Percentiles rank a stretch among this genome's conserved stretches.
phyloP scores from a whole-genome alignment of 2,329 filamentous ascomycete genomes.

The Fusarium fujikuroi region DNA sequence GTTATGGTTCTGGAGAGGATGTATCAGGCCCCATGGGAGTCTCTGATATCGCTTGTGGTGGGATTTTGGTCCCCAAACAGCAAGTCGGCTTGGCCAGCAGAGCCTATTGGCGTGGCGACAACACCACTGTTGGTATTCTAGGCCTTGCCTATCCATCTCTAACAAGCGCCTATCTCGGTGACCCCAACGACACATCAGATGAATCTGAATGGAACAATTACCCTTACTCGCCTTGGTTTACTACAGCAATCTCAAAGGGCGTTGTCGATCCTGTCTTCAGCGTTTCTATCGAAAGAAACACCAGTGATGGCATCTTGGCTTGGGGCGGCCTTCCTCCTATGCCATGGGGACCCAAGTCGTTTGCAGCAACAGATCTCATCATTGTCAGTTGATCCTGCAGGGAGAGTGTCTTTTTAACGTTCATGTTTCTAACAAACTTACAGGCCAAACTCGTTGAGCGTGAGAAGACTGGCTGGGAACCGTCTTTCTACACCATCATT shows the following conservation, averaged over 20 bases:
- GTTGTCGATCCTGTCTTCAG: conserved; percentile 58
- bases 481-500: conserved; percentile 65
- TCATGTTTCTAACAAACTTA: neutral
- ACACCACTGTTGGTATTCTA: conserved; percentile 61
- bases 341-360: conserved; percentile 44
- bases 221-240: conserved; percentile 61
- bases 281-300: conserved; percentile 60
- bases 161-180: conserved; percentile 59
- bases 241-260: conserved; percentile 59
- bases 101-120: conserved; percentile 64
- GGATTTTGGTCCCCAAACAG: conserved; percentile 57
- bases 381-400: conserved; percentile 51
- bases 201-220: conserved; percentile 52
- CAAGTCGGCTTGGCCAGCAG: conserved; percentile 61
- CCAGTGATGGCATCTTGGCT: conserved; percentile 57
- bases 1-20: conserved; percentile 61
- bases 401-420: neutral
- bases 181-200: conserved; percentile 50
- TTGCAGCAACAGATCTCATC: conserved; percentile 55
- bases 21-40: conserved; percentile 60
- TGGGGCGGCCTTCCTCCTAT: conserved; percentile 60
- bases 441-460: conserved; percentile 57
- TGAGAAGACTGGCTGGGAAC: conserved; percentile 54
- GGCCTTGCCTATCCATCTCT: conserved; percentile 63
- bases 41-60: conserved; percentile 58